Percentiles rank a stretch among this genome's conserved stretches.
phyloP scores from a whole-genome alignment of 2,329 filamentous ascomycete species.

The Penicillium janthinellum region DNA sequence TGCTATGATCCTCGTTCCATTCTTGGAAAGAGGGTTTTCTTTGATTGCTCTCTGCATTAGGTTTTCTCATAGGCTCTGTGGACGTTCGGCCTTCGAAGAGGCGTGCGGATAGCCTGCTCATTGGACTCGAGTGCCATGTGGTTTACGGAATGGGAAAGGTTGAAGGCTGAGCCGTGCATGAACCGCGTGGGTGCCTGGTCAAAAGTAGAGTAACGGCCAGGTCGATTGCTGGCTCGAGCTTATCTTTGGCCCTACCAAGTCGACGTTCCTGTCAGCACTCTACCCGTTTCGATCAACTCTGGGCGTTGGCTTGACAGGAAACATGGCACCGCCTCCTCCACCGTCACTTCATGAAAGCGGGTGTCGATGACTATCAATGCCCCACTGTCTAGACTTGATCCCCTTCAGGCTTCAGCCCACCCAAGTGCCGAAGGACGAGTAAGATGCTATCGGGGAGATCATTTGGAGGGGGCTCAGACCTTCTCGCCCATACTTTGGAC shows the following conservation, averaged over 20 bases:
- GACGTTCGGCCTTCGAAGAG: background rate
- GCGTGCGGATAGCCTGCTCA: background rate
- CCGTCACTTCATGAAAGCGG: background rate
- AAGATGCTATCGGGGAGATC: conserved; percentile 2
- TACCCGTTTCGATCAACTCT: background rate
- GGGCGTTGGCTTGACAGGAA: background rate
- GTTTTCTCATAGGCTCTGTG: background rate
- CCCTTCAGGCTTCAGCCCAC: background rate
- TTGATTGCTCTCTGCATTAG: background rate
- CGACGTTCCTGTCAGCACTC: background rate
- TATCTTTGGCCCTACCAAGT: background rate
- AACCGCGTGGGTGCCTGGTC: conserved; percentile 8
- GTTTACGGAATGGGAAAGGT: background rate
- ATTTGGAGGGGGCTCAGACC: conserved; percentile 9
- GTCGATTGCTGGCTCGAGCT: background rate
- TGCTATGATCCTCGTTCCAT: background rate
- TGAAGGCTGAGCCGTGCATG: conserved; percentile 8
- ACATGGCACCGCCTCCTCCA: background rate
- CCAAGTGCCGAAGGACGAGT: conserved; percentile 4
- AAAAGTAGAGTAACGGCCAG: background rate
- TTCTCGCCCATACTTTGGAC: conserved; percentile 5
- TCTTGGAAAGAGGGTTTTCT: background rate
- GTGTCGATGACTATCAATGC: background rate
- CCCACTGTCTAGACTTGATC: background rate
- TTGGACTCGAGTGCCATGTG: conserved; percentile 8